Conservation (phyloP, 257 asterid species). For the Oldenlandia corymbosa region DNA sequence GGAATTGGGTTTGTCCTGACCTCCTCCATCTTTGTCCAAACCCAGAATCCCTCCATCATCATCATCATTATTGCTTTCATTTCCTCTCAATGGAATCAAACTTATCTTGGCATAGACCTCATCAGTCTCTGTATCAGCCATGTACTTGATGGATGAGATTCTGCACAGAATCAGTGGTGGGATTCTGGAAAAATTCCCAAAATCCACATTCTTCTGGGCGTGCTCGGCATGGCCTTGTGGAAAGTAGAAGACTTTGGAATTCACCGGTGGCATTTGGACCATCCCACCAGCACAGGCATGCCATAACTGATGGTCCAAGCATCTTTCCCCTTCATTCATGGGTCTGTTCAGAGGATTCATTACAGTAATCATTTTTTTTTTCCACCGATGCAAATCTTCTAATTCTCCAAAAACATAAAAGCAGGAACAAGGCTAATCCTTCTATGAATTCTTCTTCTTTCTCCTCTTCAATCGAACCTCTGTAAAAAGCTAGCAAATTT, state of each 20-base stretch:
- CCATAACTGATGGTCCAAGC: slow-evolving; percentile 73
- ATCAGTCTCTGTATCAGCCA: slow-evolving; percentile 69
- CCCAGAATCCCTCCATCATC: slow-evolving; percentile 28
- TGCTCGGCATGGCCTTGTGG: slow-evolving; percentile 85
- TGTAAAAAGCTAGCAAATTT: slow-evolving; percentile 17
- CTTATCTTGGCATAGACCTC: slow-evolving; percentile 63
- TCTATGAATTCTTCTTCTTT: not conserved
- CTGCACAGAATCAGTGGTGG: slow-evolving; percentile 47
- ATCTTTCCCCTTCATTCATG: slow-evolving; percentile 43
- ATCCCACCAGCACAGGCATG: slow-evolving; percentile 92
- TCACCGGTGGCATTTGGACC: slow-evolving; percentile 58
- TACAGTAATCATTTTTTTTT: slow-evolving; percentile 47
- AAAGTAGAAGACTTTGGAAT: slow-evolving; percentile 57
- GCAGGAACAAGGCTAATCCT: not conserved
- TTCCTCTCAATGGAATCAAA: slow-evolving; percentile 38
- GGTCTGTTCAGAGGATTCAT: slow-evolving; percentile 48
- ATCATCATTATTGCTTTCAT: slow-evolving; percentile 28
- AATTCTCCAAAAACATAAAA: slow-evolving; percentile 7
- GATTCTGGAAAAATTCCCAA: slow-evolving; percentile 36
- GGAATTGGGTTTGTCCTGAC: slow-evolving; percentile 56
- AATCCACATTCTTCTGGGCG: slow-evolving; percentile 42
- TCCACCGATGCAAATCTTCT: slow-evolving; percentile 9
- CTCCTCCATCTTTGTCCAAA: slow-evolving; percentile 34
- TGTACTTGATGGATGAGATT: slow-evolving; percentile 44
- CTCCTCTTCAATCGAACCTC: slow-evolving; percentile 17